Evolutionary conservation across 305 asterid genomes (phyloP).

Genomic region (Solanum hybrid): DNA sequence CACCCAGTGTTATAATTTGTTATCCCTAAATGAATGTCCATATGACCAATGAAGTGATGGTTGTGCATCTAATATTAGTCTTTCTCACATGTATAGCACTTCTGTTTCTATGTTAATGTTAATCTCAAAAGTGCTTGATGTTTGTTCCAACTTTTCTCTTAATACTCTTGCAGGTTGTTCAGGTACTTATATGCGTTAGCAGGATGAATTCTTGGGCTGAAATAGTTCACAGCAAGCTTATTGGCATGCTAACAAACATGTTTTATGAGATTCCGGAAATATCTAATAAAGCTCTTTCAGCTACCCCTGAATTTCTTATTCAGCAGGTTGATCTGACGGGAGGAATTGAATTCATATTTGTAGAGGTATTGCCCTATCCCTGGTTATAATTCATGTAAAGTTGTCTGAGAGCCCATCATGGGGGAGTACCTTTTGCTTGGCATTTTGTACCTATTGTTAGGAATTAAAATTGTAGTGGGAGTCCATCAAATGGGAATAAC

Average conservation of each 20-base stretch:
- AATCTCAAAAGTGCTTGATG: not conserved
- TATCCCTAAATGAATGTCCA: not conserved
- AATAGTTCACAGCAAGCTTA: constrained; percentile 86
- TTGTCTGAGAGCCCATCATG: not conserved
- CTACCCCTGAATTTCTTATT: constrained; percentile 59
- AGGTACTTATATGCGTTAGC: constrained; percentile 73
- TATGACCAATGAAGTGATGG: not conserved
- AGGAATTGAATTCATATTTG: constrained; percentile 83
- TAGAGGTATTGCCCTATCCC: constrained; percentile 53
- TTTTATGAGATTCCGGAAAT: constrained; percentile 73
- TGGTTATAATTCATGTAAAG: constrained; percentile 2
- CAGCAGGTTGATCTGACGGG: constrained; percentile 93
- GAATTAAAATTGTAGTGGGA: not conserved
- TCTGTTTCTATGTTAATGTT: not conserved
- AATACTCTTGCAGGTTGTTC: constrained; percentile 55
- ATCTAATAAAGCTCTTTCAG: constrained; percentile 49
- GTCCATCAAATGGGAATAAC: not conserved
- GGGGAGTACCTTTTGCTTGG: not conserved
- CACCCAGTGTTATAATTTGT: not conserved
- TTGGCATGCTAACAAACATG: constrained; percentile 91
- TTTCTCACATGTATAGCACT: not conserved
- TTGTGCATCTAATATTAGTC: constrained; percentile 2
- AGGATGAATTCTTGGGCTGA: constrained; percentile 93
- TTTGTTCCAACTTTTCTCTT: not conserved
- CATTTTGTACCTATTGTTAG: not conserved